Evolutionary conservation across 2,329 filamentous ascomycete species (phyloP).

Genomic region (Ophiostoma novo-ulmi): DNA sequence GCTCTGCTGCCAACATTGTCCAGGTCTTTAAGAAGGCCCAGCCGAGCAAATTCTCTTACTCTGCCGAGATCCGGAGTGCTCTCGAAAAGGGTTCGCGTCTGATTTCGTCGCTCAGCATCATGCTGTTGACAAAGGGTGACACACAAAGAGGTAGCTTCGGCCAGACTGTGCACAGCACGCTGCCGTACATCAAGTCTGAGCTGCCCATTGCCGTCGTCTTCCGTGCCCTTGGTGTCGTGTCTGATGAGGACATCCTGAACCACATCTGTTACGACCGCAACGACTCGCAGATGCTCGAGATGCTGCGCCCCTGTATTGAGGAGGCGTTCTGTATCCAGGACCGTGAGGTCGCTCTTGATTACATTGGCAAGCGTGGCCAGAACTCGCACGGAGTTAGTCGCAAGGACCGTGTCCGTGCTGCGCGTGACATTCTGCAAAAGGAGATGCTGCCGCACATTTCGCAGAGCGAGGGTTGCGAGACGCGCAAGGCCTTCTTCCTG

Average conservation of each 20-base stretch:
- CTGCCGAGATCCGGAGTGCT: conserved; percentile 92
- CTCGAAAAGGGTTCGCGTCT: conserved; percentile 93
- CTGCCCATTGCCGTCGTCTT: conserved; percentile 95
- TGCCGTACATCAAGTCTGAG: conserved; percentile 91
- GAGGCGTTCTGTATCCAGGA: conserved; percentile 96
- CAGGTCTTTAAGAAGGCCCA: conserved; percentile 98
- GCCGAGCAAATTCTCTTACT: conserved; percentile 86
- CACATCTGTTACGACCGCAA: conserved; percentile 95
- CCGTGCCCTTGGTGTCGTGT: conserved; percentile 89
- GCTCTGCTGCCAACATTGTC: conserved; percentile 95
- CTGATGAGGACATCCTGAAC: conserved; percentile 95
- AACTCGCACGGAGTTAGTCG: conserved; percentile 64
- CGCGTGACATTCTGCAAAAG: conserved; percentile 92
- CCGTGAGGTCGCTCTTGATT: conserved; percentile 87
- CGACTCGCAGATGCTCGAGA: conserved; percentile 95
- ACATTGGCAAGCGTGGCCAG: conserved; percentile 86
- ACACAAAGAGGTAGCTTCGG: conserved; percentile 73
- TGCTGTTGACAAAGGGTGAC: conserved; percentile 82
- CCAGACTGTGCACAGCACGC: conserved; percentile 79
- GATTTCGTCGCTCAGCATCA: conserved; percentile 87
- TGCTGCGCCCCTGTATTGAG: conserved; percentile 94
- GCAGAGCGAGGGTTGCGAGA: conserved; percentile 89
- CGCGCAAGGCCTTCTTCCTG: conserved; percentile 93
- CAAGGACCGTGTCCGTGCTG: conserved; percentile 86
- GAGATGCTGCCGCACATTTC: conserved; percentile 96